Evolutionary conservation across 768 basidiomycete genomes (phyloP), one percentile per base, ranked within the genome.

Genomic region (Botryobasidium botryosum): DNA sequence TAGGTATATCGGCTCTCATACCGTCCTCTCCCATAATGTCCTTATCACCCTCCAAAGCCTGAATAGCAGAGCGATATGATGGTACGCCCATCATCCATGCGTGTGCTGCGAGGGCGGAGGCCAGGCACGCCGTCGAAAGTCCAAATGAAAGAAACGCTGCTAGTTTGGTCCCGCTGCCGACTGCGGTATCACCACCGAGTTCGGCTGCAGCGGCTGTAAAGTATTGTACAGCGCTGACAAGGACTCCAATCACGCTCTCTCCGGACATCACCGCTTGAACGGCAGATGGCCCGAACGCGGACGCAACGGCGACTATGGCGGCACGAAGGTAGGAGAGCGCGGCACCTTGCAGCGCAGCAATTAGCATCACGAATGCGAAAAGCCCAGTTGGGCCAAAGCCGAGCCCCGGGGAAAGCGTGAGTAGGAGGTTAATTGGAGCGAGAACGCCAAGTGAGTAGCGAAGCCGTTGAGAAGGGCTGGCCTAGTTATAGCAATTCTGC

Each of bases 221-320:
- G 13, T 58, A 46, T 45, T 63, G 62, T 0, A 55, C 53, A n/a
- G 44, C 40, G 1, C 59, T 59, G 25, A 63, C 61, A 4, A 61
- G 45, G 20, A 63, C 60, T 1, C 61, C 62, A 23, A 62, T 56
- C 2, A 59, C 62, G 10, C 29, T 33, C 33, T 44, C 32, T n/a
- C n/a, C n/a, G n/a, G n/a, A n/a, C n/a, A n/a, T n/a, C n/a, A n/a
- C n/a, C n/a, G n/a, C n/a, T n/a, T n/a, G n/a, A n/a, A n/a, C n/a
- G n/a, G n/a, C n/a, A n/a, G n/a, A n/a, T n/a, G n/a, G n/a, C 0
- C 87, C 88, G 52, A 87, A 82, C 3, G 86, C 62, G 0, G 84
- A 76, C 2, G 85, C 83, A n/a, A 84, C 70, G 0, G 80, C 84
- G 25, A 84, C 71, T 33, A 80, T 68, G 8, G 85, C 70, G 0